phyloP scores from a whole-genome alignment of 1,284 basidiomycete species.

The Papiliotrema laurentii region DNA sequence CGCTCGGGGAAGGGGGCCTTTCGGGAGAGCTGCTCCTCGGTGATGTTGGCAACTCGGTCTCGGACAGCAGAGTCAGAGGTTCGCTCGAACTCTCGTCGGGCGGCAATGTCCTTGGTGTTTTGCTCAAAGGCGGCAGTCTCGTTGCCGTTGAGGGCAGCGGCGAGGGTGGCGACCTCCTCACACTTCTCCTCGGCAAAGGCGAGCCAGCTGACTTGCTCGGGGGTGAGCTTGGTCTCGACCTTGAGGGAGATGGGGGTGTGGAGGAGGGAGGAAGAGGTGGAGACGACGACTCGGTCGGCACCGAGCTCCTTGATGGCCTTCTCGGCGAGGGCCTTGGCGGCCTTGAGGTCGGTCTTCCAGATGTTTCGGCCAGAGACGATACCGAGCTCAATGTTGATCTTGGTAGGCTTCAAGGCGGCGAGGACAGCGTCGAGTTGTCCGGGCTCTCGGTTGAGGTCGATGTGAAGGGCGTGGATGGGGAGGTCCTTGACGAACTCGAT shows the following conservation, averaged over 20 bases:
- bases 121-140: slow-evolving; percentile 68
- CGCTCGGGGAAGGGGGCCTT: slow-evolving; percentile 85
- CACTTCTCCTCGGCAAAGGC: slow-evolving; percentile 98
- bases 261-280: slow-evolving; percentile 94
- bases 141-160: slow-evolving; percentile 77
- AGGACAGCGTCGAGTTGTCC: slow-evolving; percentile 82
- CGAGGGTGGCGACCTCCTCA: slow-evolving; percentile 82
- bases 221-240: slow-evolving; percentile 86
- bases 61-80: slow-evolving; percentile 93
- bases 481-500: slow-evolving; percentile 86
- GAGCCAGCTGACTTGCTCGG: slow-evolving; percentile 96
- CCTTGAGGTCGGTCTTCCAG: slow-evolving; percentile 96
- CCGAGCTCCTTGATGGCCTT: slow-evolving; percentile 80
- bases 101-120: slow-evolving; percentile 88
- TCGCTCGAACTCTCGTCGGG: slow-evolving; percentile 92
- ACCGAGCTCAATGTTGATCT: slow-evolving; percentile 85
- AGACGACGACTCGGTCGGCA: slow-evolving; percentile 82
- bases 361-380: slow-evolving; percentile 98
- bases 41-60: slow-evolving; percentile 91
- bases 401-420: slow-evolving; percentile 75
- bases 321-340: slow-evolving; percentile 76
- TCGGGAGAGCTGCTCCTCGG: slow-evolving; percentile 80
- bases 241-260: slow-evolving; percentile 96
- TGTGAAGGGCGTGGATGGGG: slow-evolving; percentile 89
- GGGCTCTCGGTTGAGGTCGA: slow-evolving; percentile 93